Conservation (phyloP, 1,139 yeast genomes). For the Hyphopichia wangnamkhiaoensis region DNA sequence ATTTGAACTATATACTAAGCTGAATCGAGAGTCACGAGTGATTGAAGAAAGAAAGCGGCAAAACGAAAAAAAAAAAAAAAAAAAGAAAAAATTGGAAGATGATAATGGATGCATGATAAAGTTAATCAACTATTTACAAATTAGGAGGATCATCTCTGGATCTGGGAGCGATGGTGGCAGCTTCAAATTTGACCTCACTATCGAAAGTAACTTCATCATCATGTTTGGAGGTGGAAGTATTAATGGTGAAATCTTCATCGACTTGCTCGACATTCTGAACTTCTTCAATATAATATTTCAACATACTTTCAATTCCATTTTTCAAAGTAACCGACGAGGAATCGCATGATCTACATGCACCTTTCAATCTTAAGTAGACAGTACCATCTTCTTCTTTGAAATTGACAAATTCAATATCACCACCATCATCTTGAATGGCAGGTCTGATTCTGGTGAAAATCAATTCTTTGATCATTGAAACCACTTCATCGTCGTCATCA, state of each 20-base stretch:
- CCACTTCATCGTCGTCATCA: slow-evolving; percentile 75
- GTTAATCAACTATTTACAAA: slow-evolving; percentile 23
- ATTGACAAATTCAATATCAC: slow-evolving; percentile 73
- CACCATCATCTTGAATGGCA: slow-evolving; percentile 87
- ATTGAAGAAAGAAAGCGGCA: neutral
- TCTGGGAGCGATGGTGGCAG: slow-evolving; percentile 30
- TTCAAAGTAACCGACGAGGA: slow-evolving; percentile 74
- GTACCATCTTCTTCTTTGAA: slow-evolving; percentile 66
- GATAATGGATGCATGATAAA: neutral
- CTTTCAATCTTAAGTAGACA: slow-evolving; percentile 65
- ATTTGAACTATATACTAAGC: too few relatives aligned
- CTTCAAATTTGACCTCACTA: slow-evolving; percentile 17
- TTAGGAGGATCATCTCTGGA: slow-evolving; percentile 45
- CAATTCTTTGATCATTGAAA: slow-evolving; percentile 88
- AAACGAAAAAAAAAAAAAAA: neutral
- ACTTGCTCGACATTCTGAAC: slow-evolving; percentile 68
- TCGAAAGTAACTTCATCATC: slow-evolving; percentile 42
- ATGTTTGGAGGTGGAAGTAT: slow-evolving; percentile 29
- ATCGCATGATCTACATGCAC: slow-evolving; percentile 81
- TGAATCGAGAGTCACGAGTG: neutral
- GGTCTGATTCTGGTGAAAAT: slow-evolving; percentile 95
- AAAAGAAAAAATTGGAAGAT: neutral
- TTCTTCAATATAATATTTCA: slow-evolving; percentile 78
- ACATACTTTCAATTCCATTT: slow-evolving; percentile 80
- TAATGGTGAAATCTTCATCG: slow-evolving; percentile 28